phyloP scores from a whole-genome alignment of 345 rosid species.

The Mangifera indica region DNA sequence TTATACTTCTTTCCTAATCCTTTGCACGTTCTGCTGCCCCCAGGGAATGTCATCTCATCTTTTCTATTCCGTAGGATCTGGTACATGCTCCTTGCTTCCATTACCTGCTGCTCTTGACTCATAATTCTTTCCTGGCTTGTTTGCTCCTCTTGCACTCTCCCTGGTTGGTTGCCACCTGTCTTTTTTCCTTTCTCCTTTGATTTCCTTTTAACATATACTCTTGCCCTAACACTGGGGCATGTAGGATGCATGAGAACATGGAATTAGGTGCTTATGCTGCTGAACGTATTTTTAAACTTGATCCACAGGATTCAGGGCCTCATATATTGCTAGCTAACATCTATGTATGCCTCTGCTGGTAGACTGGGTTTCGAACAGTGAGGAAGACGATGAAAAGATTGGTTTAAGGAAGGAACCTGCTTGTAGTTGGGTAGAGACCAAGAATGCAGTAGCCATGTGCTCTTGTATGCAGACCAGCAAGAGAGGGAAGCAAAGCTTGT shows the following conservation, averaged over 20 bases:
- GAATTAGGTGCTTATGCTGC: constrained; percentile 62
- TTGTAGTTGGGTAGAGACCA: constrained; percentile 67
- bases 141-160: too few relatives aligned
- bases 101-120: too few relatives aligned
- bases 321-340: constrained; percentile 57
- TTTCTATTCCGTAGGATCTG: too few relatives aligned
- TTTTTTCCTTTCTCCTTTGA: too few relatives aligned
- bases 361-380: constrained; percentile 55
- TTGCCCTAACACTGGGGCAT: too few relatives aligned
- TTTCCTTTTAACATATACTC: too few relatives aligned
- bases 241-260: constrained; percentile 64
- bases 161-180: too few relatives aligned
- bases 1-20: too few relatives aligned
- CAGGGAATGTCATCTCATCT: too few relatives aligned
- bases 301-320: constrained; percentile 56
- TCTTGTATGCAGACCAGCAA: constrained; percentile 52
- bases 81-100: too few relatives aligned
- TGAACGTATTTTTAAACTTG: constrained; percentile 48
- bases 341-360: constrained; percentile 62
- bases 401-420: constrained; percentile 64
- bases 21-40: too few relatives aligned
- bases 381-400: constrained; percentile 56
- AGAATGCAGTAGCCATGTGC: constrained; percentile 53
- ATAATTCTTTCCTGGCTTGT: too few relatives aligned
- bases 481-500: constrained; percentile 65